Base-by-base conservation (phyloP, 257 asterid species). In the Galeopsis tetrahit region DNA sequence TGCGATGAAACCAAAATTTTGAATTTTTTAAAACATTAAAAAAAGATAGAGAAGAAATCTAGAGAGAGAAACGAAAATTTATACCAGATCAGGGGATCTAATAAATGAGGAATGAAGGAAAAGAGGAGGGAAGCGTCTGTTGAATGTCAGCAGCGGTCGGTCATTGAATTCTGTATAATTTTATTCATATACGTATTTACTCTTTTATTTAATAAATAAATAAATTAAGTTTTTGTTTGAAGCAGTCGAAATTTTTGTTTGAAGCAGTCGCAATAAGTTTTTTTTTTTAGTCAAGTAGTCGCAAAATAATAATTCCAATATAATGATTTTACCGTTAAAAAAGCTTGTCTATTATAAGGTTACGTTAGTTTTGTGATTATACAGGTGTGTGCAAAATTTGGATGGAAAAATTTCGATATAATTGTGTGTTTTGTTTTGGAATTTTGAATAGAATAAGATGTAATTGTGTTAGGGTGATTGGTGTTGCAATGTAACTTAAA, bases 41-140 rank as follows among this genome's bases (percentile, higher is more conserved):
- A 28, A 66, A 51, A 6, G 36, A 10, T 7, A 7, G 9, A 33
- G 38, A 57, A 5, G 17, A 15, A 33, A 63, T 74, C 58, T 13
- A 44, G 74, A 72, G 72, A 46, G 79, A 75, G 57, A 56, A 11
- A 44, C 33, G 5, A 36, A 34, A 35, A 4, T 44, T 10, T 64
- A 76, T 82, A 87, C 92, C 85, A 81, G 90, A 85, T 82, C 85
- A 86, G 61, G 79, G 74, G 88, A 84, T 83, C 88, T 85, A 78
- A 82, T 77, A 74, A 82, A 80, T 82, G 79, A 52, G 66, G 79
- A 77, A 69, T 38, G 74, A 74, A 73, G 77, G 65, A 83, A 79
- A 82, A 73, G 83, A 68, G 75, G 84, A 81, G 79, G 86, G 89
- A 82, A 82, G 79, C 77, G 82, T 79, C 76, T 31, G 77, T 55